Base-by-base conservation (phyloP, 202 grass and related monocot genomes). In the Bolboschoenoplectus hybrid region DNA sequence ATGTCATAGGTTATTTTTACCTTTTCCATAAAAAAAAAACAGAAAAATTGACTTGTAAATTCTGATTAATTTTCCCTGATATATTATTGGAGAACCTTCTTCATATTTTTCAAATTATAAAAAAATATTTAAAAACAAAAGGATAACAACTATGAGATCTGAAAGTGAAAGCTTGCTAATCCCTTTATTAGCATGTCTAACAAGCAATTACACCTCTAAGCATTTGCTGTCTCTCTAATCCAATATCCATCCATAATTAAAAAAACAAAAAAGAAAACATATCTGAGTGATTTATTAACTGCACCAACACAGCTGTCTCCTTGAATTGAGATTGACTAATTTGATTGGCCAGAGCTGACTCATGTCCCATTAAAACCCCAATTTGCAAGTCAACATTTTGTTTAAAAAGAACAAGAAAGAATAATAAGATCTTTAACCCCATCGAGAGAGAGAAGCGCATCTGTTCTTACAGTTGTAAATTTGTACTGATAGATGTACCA, bases 151-250 rank as follows among this genome's bases (percentile, higher is more conserved):
- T 56, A 69, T 44, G 11, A 78, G 26, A 78, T 38, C 36, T 78
- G 74, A 78, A 57, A 78, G 51, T 40, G 74, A 78, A 38, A 78
- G 51, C 52, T 3, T 56, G 34, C 74, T 56, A 39, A 77, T 77
- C 74, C 74, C 32, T 53, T 55, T 17, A 38, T 56, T 3, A 55
- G 50, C 32, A 77, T 38, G 50, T 55, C 50, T 77, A 77, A 38
- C 74, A 77, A 77, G 50, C 50, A 77, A 77, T 77, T 77, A 56
- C 5, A 4, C 3, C 20, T 35, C 74, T 77, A 56, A 56, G 74
- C 74, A 77, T 77, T 56, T 56, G 74, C 32, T 76, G 49, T 77
- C 74, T 38, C 50, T 32, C 34, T 56, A 77, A 77, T 56, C 50
- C 74, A 26, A 26, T 26, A 56, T 77, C 51, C 74, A 56, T 5